Evolutionary conservation across 164 flowering plant species (phyloP).

Genomic region (Umbellularia californica): DNA sequence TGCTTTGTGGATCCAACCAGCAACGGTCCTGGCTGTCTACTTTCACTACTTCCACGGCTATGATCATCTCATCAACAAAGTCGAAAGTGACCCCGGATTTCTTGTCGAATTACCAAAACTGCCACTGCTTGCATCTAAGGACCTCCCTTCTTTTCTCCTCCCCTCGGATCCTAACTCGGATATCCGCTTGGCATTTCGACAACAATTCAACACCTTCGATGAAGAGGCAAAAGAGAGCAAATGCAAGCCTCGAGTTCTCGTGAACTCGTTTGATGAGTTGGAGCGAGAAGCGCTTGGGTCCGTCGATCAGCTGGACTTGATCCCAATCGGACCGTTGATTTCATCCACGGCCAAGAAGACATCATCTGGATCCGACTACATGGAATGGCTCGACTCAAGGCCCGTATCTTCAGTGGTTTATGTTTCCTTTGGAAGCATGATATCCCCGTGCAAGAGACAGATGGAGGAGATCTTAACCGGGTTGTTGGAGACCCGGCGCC

Average conservation of each 20-base stretch:
- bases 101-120: conserved; percentile 26
- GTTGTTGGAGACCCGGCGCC: conserved; percentile 1
- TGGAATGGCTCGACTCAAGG: conserved; percentile 30
- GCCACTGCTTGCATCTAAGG: conserved; percentile 21
- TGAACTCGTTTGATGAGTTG: conserved; percentile 48
- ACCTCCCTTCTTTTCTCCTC: conserved; percentile 33
- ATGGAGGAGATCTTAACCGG: conserved; percentile 24
- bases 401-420: conserved; percentile 31
- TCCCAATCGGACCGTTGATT: conserved; percentile 52
- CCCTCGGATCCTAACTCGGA: conserved; percentile 11
- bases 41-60: conserved; percentile 27
- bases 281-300: conserved; percentile 39
- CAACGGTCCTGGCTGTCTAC: conserved; percentile 29
- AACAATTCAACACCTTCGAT: neutral
- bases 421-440: conserved; percentile 33
- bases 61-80: conserved; percentile 6
- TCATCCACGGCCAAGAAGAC: conserved; percentile 24
- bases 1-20: conserved; percentile 36
- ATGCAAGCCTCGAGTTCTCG: conserved; percentile 19
- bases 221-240: neutral
- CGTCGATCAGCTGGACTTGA: conserved; percentile 14
- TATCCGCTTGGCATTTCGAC: conserved; percentile 6
- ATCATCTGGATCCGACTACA: neutral
- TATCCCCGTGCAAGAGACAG: conserved; percentile 13
- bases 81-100: conserved; percentile 1